phyloP scores from a whole-genome alignment of 148 eudicot genomes.

The Rhododendron ferrugineum region DNA sequence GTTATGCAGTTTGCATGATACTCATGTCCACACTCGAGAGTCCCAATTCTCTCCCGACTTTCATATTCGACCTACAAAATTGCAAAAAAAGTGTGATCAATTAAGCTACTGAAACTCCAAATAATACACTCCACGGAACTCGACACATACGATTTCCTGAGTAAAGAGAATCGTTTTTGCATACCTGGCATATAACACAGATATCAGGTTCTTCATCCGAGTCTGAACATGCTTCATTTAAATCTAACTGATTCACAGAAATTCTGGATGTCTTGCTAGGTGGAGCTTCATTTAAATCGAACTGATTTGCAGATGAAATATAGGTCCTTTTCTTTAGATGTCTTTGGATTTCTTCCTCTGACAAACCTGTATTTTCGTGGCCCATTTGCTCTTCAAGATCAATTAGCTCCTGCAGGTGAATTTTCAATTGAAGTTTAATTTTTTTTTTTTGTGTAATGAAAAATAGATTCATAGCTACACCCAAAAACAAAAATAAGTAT shows the following conservation, averaged over 20 bases:
- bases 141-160: not conserved
- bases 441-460: not conserved
- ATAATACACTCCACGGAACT: not conserved
- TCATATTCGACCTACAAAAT: conserved; percentile 1
- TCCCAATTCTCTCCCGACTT: not conserved
- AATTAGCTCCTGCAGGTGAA: not conserved
- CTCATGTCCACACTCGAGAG: conserved; percentile 4
- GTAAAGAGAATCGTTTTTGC: not conserved
- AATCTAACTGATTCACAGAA: not conserved
- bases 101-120: not conserved
- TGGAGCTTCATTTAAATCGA: not conserved
- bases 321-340: not conserved
- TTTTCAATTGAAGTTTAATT: not conserved
- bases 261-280: not conserved
- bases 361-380: not conserved
- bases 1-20: conserved; percentile 10
- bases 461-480: too few species aligned
- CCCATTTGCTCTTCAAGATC: not conserved
- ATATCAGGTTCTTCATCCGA: conserved; percentile 2
- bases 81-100: not conserved
- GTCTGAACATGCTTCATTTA: not conserved
- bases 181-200: conserved; percentile 5
- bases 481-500: not conserved
- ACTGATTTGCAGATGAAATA: not conserved
- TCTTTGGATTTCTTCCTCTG: not conserved